Evolutionary conservation across 2,329 filamentous ascomycete genomes (phyloP).

Genomic region (Pseudomassariella vexata): DNA sequence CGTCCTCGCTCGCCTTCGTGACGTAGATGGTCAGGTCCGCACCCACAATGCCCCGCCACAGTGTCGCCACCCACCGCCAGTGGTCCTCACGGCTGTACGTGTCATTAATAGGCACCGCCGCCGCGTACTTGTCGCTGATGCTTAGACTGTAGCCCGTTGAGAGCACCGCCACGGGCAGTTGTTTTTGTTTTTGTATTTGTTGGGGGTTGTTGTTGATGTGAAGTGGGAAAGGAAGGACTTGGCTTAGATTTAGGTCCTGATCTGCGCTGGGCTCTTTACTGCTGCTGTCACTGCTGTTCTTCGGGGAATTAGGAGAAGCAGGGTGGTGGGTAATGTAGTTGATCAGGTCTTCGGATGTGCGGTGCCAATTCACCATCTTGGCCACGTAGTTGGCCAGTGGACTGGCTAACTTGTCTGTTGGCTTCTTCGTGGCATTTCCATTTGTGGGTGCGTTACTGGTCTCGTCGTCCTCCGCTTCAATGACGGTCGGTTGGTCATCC

Average conservation of each 20-base stretch:
- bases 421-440: slow-evolving; percentile 7
- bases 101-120: slow-evolving; percentile 68
- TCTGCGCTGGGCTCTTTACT: neutral
- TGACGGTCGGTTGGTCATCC: slow-evolving; percentile 18
- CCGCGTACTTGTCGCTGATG: slow-evolving; percentile 69
- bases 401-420: slow-evolving; percentile 23
- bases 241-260: too few relatives aligned
- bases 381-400: slow-evolving; percentile 57
- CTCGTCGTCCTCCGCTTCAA: slow-evolving; percentile 7
- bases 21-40: slow-evolving; percentile 75
- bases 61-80: slow-evolving; percentile 94
- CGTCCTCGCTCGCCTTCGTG: slow-evolving; percentile 22
- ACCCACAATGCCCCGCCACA: slow-evolving; percentile 82
- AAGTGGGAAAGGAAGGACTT: too few relatives aligned
- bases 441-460: neutral
- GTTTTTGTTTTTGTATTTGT: slow-evolving; percentile 13
- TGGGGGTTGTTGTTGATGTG: slow-evolving; percentile 9
- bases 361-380: slow-evolving; percentile 69
- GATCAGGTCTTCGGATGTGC: slow-evolving; percentile 65
- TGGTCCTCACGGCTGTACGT: slow-evolving; percentile 79
- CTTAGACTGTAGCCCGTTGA: slow-evolving; percentile 75
- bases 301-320: neutral
- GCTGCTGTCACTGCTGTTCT: neutral
- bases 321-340: slow-evolving; percentile 35
- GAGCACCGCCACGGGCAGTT: slow-evolving; percentile 70